phyloP scores from a whole-genome alignment of 225 moss, liverwort and hornwort genomes.

The Bryum argenteum region DNA sequence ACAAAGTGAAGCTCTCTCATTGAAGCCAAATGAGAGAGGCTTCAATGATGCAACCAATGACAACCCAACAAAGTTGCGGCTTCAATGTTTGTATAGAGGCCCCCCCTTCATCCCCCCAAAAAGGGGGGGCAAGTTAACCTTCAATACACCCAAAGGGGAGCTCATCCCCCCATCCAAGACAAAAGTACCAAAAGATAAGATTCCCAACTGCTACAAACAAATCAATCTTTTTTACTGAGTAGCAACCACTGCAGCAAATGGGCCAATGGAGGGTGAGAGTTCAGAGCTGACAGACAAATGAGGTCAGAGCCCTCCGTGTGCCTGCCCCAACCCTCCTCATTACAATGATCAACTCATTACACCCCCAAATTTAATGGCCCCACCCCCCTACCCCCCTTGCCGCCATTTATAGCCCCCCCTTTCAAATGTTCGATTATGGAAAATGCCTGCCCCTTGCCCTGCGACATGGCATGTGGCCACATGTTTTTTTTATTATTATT shows the following conservation, averaged over 20 bases:
- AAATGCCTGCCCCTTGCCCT: slow-evolving; percentile 12
- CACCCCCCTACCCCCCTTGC: neutral
- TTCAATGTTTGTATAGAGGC: too few relatives aligned
- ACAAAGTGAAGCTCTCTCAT: too few relatives aligned
- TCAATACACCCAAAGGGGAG: too few relatives aligned
- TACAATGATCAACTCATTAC: neutral
- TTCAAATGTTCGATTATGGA: neutral
- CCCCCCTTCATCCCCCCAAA: too few relatives aligned
- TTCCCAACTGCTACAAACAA: neutral
- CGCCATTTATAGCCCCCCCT: slow-evolving; percentile 14
- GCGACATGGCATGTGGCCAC: slow-evolving; percentile 33
- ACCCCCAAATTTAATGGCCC: neutral
- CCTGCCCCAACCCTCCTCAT: neutral
- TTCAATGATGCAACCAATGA: too few relatives aligned
- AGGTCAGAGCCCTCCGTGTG: neutral
- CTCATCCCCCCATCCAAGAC: neutral
- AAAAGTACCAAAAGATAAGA: neutral
- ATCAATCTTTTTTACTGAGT: too few relatives aligned
- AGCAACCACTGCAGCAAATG: too few relatives aligned
- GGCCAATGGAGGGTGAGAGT: neutral
- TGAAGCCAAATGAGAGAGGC: too few relatives aligned
- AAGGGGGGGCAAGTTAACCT: too few relatives aligned
- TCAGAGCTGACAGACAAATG: neutral
- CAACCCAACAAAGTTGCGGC: too few relatives aligned
- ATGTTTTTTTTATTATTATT: neutral